phyloP scores from a whole-genome alignment of 352 stramenopile species.

The Labyrinthula sp. region DNA sequence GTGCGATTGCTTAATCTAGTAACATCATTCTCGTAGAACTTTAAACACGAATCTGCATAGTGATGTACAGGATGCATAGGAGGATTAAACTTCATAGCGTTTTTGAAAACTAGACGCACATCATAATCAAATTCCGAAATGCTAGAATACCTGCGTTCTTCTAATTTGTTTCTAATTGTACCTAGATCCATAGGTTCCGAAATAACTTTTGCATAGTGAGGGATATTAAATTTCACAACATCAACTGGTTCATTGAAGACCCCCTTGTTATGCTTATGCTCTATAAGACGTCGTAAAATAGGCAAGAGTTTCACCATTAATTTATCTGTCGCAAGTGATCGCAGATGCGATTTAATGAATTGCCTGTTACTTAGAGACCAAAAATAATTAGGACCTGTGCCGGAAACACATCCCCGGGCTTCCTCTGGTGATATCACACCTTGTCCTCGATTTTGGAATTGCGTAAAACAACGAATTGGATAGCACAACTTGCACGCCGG shows the following conservation, averaged over 20 bases:
- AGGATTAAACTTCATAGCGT: constrained; percentile 79
- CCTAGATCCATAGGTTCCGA: constrained; percentile 44
- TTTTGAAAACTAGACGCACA: constrained; percentile 59
- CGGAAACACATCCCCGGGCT: constrained; percentile 18
- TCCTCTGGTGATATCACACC: constrained; percentile 5
- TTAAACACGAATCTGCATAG: constrained; percentile 41
- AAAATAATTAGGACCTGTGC: constrained; percentile 13
- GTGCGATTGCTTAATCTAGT: constrained; percentile 11
- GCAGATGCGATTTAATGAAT: constrained; percentile 59
- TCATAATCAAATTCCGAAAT: constrained; percentile 55
- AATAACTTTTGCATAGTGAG: constrained; percentile 95
- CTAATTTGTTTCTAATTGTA: constrained; percentile 37
- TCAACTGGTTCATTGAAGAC: constrained; percentile 63
- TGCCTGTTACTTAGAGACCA: constrained; percentile 47
- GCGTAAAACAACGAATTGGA: no score
- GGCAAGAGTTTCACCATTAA: constrained; percentile 57
- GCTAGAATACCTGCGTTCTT: constrained; percentile 40
- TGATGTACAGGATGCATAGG: constrained; percentile 82
- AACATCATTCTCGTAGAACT: constrained; percentile 38
- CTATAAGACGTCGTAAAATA: constrained; percentile 56
- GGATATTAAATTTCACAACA: constrained; percentile 75
- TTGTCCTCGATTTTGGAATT: no score
- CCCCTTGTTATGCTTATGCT: constrained; percentile 33
- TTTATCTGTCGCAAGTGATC: constrained; percentile 54
- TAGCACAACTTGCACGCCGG: not conserved